Base-by-base conservation (phyloP, 2,329 filamentous ascomycete genomes). In the Tetracladium maxilliforme region DNA sequence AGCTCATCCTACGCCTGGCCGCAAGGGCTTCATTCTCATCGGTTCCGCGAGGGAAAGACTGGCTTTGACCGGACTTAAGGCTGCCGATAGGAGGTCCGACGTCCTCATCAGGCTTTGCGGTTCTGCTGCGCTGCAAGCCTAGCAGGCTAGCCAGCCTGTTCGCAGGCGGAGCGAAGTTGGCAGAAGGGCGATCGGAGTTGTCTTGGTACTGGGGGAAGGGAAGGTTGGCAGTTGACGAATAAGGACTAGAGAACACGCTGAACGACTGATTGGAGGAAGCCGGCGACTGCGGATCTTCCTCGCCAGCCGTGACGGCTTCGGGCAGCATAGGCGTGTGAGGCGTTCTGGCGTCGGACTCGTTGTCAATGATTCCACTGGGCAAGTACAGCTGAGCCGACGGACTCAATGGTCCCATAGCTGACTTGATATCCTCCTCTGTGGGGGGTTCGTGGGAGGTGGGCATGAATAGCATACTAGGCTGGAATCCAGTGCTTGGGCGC, bases 1-100 rank as follows among this genome's bases (percentile, higher is more conserved):
- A 58, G 38, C 65, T 73, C 18, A 65, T 63, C 19, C 65, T 59
- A 14, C 69, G 67, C 47, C 53, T 68, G 45, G 44, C 68, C 33
- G 41, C 58, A 44, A 51, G 49, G 33, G 42, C 53, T 41, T 63
- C 76, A 37, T 45, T 47, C 9, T 71, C 70, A 13, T 66, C 78
- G 32, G 51, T 51, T 31, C 64, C 61, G 11, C 66, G 57, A 6
- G 81, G 81, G 35, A 90, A 70, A 0, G 81, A 87, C 41, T 82
- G 78, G 39, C 78, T 84, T 43, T 87, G 78, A 0, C 68, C 64
- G 16, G 67, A 52, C 41, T 80, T 81, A 10, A 86, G 53, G 12
- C 65, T 71, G 2, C 81, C 81, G 6, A 84, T 49, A 2, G 65
- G 57, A 6, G 73, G 74, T 1, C 74, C 72, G 16, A 70, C 62